phyloP scores from a whole-genome alignment of 2,329 filamentous ascomycete species.

The Clonostachys rosea region DNA sequence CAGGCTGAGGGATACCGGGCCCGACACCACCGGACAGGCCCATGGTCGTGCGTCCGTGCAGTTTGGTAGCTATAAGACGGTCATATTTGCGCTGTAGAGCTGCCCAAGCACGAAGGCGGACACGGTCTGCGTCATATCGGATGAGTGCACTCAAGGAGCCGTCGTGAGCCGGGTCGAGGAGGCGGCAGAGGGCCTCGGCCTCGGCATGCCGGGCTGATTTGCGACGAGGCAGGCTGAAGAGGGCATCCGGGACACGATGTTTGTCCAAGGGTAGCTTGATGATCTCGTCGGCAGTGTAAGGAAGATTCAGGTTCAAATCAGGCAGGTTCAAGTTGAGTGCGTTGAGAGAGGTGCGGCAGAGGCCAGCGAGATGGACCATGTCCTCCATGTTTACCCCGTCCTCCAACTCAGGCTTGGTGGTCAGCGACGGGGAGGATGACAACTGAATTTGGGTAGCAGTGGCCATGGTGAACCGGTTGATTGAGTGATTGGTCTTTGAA shows the following conservation, averaged over 20 bases:
- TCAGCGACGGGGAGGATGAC: slow-evolving; percentile 7
- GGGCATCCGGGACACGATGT: slow-evolving; percentile 18
- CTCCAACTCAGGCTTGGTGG: slow-evolving; percentile 3
- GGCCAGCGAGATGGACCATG: slow-evolving; percentile 16
- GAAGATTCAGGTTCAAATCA: slow-evolving; percentile 16
- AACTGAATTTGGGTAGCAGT: slow-evolving; percentile 22
- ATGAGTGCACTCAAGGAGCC: slow-evolving; percentile 28
- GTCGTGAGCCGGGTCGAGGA: slow-evolving; percentile 25
- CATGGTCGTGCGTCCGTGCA: slow-evolving; percentile 17
- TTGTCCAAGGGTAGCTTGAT: slow-evolving; percentile 21
- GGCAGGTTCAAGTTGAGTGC: slow-evolving; percentile 16
- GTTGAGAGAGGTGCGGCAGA: slow-evolving; percentile 19
- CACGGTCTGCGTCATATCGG: slow-evolving; percentile 27
- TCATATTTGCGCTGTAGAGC: slow-evolving; percentile 27
- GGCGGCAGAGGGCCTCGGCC: slow-evolving; percentile 20
- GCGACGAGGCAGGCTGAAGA: slow-evolving; percentile 26
- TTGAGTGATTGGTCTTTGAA: not conserved
- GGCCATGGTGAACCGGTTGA: slow-evolving; percentile 14
- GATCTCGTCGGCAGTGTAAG: slow-evolving; percentile 27
- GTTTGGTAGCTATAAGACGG: slow-evolving; percentile 19
- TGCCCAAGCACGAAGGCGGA: slow-evolving; percentile 26
- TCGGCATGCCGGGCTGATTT: slow-evolving; percentile 21
- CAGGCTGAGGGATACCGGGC: slow-evolving; percentile 21
- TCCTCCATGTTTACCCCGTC: slow-evolving; percentile 9
- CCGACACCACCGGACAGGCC: slow-evolving; percentile 21